Conservation (phyloP, 192 early-diverging fungal genomes). For the Mortierella hygrophila region DNA sequence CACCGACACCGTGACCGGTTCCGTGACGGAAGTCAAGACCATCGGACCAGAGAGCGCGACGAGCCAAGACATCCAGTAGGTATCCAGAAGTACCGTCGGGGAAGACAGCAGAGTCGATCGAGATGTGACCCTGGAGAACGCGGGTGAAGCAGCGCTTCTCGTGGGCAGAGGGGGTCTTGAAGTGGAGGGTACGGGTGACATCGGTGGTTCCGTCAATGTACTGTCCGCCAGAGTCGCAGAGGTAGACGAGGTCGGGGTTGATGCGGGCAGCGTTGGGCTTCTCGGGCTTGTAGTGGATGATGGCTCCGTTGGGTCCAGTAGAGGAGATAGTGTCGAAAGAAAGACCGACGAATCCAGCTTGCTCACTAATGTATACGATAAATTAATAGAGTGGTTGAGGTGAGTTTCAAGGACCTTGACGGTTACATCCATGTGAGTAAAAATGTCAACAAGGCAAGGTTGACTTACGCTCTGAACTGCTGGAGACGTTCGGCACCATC, state of each 20-base stretch:
- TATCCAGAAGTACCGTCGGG: conserved; percentile 90
- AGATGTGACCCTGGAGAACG: conserved; percentile 98
- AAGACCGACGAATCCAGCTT: conserved; percentile 89
- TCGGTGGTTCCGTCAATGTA: conserved; percentile 98
- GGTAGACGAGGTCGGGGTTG: conserved; percentile 82
- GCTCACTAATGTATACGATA: conserved; percentile 57
- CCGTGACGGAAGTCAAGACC: conserved; percentile 98
- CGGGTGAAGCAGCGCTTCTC: conserved; percentile 96
- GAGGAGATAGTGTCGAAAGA: conserved; percentile 97
- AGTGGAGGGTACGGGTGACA: conserved; percentile 95
- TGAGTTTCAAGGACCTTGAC: background rate
- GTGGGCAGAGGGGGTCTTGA: conserved; percentile 84
- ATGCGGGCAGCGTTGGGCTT: conserved; percentile 83
- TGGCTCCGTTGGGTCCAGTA: conserved; percentile 95
- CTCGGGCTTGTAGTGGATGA: conserved; percentile 98
- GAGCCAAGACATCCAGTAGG: conserved; percentile 90
- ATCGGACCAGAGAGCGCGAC: conserved; percentile 88
- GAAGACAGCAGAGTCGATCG: conserved; percentile 90
- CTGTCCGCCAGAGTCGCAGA: conserved; percentile 97
- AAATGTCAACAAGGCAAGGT: background rate
- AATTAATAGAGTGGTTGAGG: background rate
- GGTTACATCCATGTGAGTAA: background rate
- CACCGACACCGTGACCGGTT: conserved; percentile 98
- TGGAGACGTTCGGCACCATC: conserved; percentile 91
- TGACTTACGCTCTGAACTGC: conserved; percentile 69